phyloP scores from a whole-genome alignment of 352 stramenopile species.

The Pythium chondricola region DNA sequence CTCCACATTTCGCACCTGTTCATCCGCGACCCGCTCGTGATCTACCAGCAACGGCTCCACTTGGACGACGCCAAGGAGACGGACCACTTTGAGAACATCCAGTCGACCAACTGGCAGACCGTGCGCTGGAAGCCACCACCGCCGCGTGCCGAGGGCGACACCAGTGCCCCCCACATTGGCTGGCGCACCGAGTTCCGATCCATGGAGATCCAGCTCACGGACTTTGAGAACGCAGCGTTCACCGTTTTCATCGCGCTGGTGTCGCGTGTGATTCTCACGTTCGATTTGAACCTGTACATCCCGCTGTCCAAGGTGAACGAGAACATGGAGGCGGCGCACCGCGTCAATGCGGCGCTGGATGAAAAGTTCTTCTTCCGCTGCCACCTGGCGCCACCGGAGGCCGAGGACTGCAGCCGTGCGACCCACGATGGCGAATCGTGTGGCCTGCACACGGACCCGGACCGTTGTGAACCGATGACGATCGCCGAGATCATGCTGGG shows the following conservation, averaged over 20 bases:
- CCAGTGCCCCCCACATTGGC: conserved; percentile 52
- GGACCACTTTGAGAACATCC: conserved; percentile 99
- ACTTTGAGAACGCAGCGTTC: conserved; percentile 99
- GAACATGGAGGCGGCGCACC: conserved; percentile 98
- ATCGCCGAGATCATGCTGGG: conserved; percentile 96
- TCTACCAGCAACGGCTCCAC: conserved; percentile 88
- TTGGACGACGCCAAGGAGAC: conserved; percentile 76
- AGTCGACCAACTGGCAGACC: conserved; percentile 99
- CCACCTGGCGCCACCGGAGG: conserved; percentile 88
- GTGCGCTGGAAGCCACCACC: conserved; percentile 99
- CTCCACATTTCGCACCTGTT: conserved; percentile 99
- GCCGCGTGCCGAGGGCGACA: conserved; percentile 33
- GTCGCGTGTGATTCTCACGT: conserved; percentile 97
- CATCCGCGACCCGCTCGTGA: conserved; percentile 96
- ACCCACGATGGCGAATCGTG: conserved; percentile 20
- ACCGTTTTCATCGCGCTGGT: conserved; percentile 98
- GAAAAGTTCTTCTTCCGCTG: conserved; percentile 98
- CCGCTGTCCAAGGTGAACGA: conserved; percentile 97
- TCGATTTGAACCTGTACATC: conserved; percentile 99
- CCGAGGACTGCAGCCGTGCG: conserved; percentile 60
- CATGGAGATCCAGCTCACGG: conserved; percentile 99
- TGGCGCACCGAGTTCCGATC: conserved; percentile 93
- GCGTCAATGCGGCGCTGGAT: conserved; percentile 90
- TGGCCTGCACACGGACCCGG: conserved; percentile 50
- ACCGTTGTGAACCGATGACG: conserved; percentile 93